These are phyloP conservation scores for Cicer yamashitae DNA, from an alignment of 306 rosid genomes.

Conservation along the genomic window DNA sequence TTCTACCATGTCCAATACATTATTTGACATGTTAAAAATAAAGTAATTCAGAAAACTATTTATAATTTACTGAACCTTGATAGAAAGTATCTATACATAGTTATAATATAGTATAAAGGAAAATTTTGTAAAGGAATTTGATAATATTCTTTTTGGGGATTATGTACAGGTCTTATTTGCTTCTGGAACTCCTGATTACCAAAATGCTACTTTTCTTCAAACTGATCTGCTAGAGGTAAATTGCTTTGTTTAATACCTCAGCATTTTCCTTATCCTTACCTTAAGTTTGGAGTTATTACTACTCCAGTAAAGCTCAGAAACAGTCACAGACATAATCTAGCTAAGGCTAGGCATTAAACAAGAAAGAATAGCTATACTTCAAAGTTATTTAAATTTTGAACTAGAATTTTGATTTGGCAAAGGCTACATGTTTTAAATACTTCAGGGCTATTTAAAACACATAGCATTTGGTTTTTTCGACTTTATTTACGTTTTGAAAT, in stretches of 20 bases:
- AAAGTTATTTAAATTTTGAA: neutral
- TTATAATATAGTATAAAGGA: neutral
- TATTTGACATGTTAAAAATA: conserved; percentile 34
- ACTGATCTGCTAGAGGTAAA: conserved; percentile 85
- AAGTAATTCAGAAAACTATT: conserved; percentile 36
- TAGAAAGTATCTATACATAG: neutral
- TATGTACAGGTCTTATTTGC: conserved; percentile 70
- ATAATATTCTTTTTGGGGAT: conserved; percentile 36
- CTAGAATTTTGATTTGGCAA: conserved; percentile 32
- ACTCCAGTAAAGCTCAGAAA: conserved; percentile 17
- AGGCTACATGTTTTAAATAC: conserved; percentile 28
- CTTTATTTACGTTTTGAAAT: conserved; percentile 14
- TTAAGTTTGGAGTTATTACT: conserved; percentile 14
- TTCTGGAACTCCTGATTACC: conserved; percentile 64
- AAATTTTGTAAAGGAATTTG: conserved; percentile 5
- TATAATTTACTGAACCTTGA: conserved; percentile 17
- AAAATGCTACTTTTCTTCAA: conserved; percentile 61
- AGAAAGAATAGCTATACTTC: conserved; percentile 17
- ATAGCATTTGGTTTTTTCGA: neutral
- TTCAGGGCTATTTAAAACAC: conserved; percentile 1
- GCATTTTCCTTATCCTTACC: conserved; percentile 28
- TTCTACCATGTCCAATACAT: conserved; percentile 32
- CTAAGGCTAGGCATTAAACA: conserved; percentile 18
- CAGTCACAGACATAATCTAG: neutral
- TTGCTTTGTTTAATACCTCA: conserved; percentile 24